Conservation (phyloP, 2,329 filamentous ascomycete species). For the Didymella arachidicola region DNA sequence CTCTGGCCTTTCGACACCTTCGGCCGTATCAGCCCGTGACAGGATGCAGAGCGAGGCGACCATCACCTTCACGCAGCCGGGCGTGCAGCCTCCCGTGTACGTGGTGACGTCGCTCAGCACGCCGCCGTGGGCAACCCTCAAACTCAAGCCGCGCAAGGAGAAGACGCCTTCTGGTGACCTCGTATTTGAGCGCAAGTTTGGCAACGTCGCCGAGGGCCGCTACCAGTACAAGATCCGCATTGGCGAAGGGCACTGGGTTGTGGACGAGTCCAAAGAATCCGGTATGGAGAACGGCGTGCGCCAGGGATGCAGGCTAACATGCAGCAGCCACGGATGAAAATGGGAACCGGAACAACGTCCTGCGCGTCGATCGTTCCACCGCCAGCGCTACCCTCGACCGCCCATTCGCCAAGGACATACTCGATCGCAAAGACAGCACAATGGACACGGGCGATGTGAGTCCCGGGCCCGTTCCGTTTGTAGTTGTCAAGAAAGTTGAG, state of each 20-base stretch:
- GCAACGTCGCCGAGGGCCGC: constrained; percentile 63
- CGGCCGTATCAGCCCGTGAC: constrained; percentile 7
- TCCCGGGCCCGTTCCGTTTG: constrained; percentile 32
- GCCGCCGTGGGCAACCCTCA: constrained; percentile 70
- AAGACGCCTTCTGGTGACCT: constrained; percentile 62
- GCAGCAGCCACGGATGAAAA: constrained; percentile 58
- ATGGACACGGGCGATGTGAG: constrained; percentile 12
- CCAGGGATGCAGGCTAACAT: constrained; percentile 25
- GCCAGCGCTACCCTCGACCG: not conserved
- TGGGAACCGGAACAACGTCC: constrained; percentile 63
- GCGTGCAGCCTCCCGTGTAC: constrained; percentile 71
- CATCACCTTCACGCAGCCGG: constrained; percentile 68
- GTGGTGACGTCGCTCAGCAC: constrained; percentile 73
- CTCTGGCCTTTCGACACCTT: constrained; percentile 8
- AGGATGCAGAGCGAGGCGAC: constrained; percentile 52
- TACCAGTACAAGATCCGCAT: constrained; percentile 80
- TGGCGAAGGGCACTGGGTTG: constrained; percentile 69
- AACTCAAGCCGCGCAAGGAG: constrained; percentile 65
- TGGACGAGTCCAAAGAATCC: constrained; percentile 68
- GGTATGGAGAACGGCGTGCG: constrained; percentile 55
- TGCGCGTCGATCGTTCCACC: constrained; percentile 46
- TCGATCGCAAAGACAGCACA: constrained; percentile 32
- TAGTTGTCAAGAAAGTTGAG: constrained; percentile 34
- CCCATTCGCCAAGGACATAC: constrained; percentile 6
- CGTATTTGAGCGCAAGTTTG: constrained; percentile 65